Evolutionary conservation across 805 yeast species (phyloP), one percentile per base, ranked within the genome.

Genomic region (Trichomonascus vanleenenianus): DNA sequence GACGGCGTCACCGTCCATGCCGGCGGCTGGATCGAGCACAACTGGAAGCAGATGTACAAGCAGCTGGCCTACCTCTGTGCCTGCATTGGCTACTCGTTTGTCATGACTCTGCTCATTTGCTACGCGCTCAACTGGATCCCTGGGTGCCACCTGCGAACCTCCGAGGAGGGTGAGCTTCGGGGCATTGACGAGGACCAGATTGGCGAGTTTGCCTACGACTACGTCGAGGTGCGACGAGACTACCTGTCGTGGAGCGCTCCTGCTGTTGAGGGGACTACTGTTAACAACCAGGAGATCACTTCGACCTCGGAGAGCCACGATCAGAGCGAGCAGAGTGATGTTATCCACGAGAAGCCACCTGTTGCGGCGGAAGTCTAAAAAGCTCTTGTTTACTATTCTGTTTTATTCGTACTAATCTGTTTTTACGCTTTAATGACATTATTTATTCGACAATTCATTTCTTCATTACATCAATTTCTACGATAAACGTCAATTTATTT

Each of bases 151-250:
- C 70, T 93, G 57, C 76, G 97, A 60, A 87, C 87, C 3, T 73
- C 78, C 50, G 94, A 85, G 63, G 81, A 82, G 30, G 96, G 83
- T 18, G 98, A 91, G 64, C 85, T 82, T 52, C 71, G 72, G 30
- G 98, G 98, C 47, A 76, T 89, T 69, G 98, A 91, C 64, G 97
- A 89, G 64, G 95, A 87, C 66, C 96, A 91, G 68, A 85, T 91
- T 55, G 98, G 97, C 43, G 98, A 91, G 67, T 91, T 89, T 67
- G 97, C 97, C n/a, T 91, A 91, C 64, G 97, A 91, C 65, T 91
- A 88, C 61, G 96, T 91, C 47, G 98, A 91, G 70, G 94, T 91
- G 11, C 79, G 97, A 66, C 78, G 97, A 63, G 96, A 89, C 67
- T 91, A 61, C 52, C 57, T 64, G 32, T 66, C 71, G 20, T 68